phyloP scores from a whole-genome alignment of 73 alveolate species.

The Paramecium sexaurelia region DNA sequence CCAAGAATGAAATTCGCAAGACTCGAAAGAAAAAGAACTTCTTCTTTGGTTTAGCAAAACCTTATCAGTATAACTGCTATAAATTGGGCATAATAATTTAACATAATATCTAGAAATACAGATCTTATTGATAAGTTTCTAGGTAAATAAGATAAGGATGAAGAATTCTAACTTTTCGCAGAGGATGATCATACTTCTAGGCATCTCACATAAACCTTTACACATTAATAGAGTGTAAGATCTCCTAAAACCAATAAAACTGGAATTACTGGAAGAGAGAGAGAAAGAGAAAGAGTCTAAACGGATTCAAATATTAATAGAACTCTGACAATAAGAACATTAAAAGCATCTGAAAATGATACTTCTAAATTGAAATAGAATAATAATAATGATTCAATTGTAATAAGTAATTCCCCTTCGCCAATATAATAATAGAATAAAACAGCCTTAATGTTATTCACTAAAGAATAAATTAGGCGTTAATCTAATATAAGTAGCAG shows the following conservation, averaged over 20 bases:
- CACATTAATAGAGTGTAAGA: conserved; percentile 14
- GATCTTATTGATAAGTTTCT: not conserved
- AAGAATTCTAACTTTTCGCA: not conserved
- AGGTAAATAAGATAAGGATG: not conserved
- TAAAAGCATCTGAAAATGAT: conserved; percentile 4
- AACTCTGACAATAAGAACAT: conserved; percentile 2
- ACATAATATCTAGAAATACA: not conserved
- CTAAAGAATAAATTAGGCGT: not conserved
- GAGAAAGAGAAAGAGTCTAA: conserved; percentile 44
- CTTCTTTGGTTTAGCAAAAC: not conserved
- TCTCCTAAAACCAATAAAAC: not conserved
- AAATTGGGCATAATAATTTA: not conserved
- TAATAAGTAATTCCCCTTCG: not conserved
- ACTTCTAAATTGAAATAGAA: not conserved
- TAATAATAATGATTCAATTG: not conserved
- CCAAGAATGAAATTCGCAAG: not conserved
- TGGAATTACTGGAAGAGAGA: conserved; percentile 25
- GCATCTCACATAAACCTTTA: not conserved
- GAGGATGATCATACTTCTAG: not conserved
- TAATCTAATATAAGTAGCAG: not conserved
- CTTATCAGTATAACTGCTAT: not conserved
- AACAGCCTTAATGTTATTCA: not conserved
- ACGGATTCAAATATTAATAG: conserved; percentile 36
- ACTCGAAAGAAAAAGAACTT: not conserved
- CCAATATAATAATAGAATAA: not conserved